Evolutionary conservation across 805 yeast genomes (phyloP), one percentile per base, ranked within the genome.

Genomic region (Isabelozyma gotoi): DNA sequence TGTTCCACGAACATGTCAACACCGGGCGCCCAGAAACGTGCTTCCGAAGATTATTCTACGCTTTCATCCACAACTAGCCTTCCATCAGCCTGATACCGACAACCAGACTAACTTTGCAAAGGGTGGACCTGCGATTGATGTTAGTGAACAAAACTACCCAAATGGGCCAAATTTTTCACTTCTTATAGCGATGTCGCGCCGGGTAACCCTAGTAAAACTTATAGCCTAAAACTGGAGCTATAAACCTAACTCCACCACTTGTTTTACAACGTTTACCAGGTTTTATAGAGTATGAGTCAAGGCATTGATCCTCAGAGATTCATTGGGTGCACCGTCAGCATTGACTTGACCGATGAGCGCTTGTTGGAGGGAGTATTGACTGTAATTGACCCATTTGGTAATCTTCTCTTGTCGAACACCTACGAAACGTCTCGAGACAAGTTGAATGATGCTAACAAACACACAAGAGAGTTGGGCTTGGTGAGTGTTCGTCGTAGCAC

Each of bases 401-500:
- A 71, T 47, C 44, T 71, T 37, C 53, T 71, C 10, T 41, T 71
- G 38, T 56, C 66, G n/a, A 60, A 68, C 41, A 67, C 62, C 5
- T 52, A 42, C 38, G 77, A 71, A 44, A 60, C 58, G 11, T 59
- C 69, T 1, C 41, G 32, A 3, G 73, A 67, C 43, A 54, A 46
- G 36, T 40, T 68, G 15, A 48, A 60, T 37, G 40, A 49, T 2
- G 38, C 47, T 3, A 48, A 43, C 11, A n/a, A 39, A 12, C 70
- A 63, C 42, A 40, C 46, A 19, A 62, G 84, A 48, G 68, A 68
- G 36, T 51, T 78, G 33, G 84, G 84, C 0, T 55, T 79, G 7
- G 81, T 80, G n/a, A 77, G 83, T 49, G 70, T 80, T 2, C 82
- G 81, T 0, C 60, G 65, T 40, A 48, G 51, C 1, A 62, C 78